Base-by-base conservation (phyloP, 2,329 filamentous ascomycete genomes). In the Ilyonectria sp. region DNA sequence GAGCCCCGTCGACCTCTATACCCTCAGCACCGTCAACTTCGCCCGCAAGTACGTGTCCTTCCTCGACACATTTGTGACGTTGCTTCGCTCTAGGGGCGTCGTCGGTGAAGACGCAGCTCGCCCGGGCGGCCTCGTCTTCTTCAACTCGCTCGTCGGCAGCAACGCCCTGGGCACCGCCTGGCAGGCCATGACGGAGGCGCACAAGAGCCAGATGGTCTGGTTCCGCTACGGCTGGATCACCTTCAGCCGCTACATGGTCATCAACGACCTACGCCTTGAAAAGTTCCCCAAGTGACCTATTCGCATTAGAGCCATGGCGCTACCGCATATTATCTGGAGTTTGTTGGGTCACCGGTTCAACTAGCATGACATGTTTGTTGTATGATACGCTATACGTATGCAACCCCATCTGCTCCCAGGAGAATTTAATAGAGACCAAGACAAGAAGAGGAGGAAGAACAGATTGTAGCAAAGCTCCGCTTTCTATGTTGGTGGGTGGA, bases 191-290 rank as follows among this genome's bases (percentile, higher is more conserved):
- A 94, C 93, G 2, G 86, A 88, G 61, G 95, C 93, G 31, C 96
- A 99, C 84, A 86, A 90, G 82, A 98, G 94, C 80, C 96, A 99
- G 86, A 99, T 99, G 96, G 90, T 93, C 43, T 99, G 96, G 96
- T 99, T 98, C 79, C 90, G 96, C 8, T 98, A 94, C 89, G 94
- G 94, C 3, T 99, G 95, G 94, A 97, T 99, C 77, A 87, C 89
- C 0, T 79, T 97, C 64, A 96, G 94, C 76, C 87, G 96, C 68
- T 99, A 98, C 82, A 98, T 99, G 96, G 88, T 94, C 64, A 88
- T 98, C 35, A 99, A 99, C 81, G 95, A 98, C 79, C 79, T 99
- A 81, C 87, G 85, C 77, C 79, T 89, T 35, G 86, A 88, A 71
- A 82, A 81, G 66, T 75, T 79, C 44, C 67, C 74, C 15, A 31